Percentiles rank a stretch among this genome's conserved stretches.
phyloP scores from a whole-genome alignment of 495 filamentous ascomycete genomes.

The Tuber microsphaerosporum region DNA sequence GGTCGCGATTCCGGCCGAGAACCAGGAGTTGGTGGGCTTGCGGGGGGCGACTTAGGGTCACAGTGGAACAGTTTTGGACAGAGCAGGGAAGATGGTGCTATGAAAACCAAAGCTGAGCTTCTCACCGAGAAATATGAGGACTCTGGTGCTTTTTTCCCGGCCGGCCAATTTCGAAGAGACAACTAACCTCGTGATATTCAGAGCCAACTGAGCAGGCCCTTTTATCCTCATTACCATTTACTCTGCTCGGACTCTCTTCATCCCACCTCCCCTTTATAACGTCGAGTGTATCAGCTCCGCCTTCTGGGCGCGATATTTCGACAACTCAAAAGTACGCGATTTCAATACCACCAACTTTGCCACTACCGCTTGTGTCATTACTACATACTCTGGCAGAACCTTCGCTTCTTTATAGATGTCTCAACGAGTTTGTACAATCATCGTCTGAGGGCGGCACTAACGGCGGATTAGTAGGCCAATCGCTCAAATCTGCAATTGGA shows the following conservation, averaged over 20 bases:
- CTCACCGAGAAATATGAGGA: conserved; percentile 26
- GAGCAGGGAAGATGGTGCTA: conserved; percentile 13
- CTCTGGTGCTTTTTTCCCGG: conserved; percentile 25
- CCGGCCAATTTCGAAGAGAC: background rate
- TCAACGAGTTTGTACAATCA: conserved; percentile 72
- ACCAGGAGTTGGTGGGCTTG: conserved; percentile 28
- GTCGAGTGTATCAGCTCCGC: conserved; percentile 49
- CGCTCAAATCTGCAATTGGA: conserved; percentile 80
- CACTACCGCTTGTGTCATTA: conserved; percentile 76
- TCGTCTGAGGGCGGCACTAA: conserved; percentile 52
- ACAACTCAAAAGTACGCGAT: conserved; percentile 30
- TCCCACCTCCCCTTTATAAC: conserved; percentile 68
- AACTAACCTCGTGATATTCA: conserved; percentile 16
- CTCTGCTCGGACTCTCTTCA: conserved; percentile 86
- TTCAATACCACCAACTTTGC: conserved; percentile 63
- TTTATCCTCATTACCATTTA: conserved; percentile 85
- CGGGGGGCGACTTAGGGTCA: conserved; percentile 21
- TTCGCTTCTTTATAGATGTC: conserved; percentile 73
- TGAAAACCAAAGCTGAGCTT: conserved; percentile 39
- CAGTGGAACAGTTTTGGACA: conserved; percentile 27
- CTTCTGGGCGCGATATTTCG: conserved; percentile 18
- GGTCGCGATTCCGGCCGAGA: conserved; percentile 28
- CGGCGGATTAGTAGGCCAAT: conserved; percentile 74
- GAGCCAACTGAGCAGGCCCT: conserved; percentile 59
- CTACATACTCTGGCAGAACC: conserved; percentile 88